Evolutionary conservation across 495 filamentous ascomycete species (phyloP), one percentile per base, ranked within the genome.

Genomic region (Xanthoparmelia taractica): DNA sequence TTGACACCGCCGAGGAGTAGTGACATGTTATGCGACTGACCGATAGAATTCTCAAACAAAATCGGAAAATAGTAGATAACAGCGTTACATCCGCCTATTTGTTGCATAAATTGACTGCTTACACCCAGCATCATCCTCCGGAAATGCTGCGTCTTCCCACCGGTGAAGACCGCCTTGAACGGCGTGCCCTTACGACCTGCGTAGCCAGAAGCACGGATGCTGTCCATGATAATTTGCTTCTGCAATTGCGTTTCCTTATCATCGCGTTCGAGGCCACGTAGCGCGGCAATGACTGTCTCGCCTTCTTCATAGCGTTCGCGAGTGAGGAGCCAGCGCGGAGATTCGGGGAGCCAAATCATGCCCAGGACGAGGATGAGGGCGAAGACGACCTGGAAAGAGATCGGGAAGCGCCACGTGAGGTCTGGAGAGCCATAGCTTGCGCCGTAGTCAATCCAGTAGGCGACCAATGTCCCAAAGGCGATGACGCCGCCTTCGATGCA

Each of bases 371-470:
- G 82, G 69, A 89, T 74, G 10, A 91, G 27, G 52, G 84, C 87
- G 66, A 92, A 91, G 52, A 91, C 61, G 59, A 89, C 78, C 77
- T 92, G 89, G 81, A 93, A 91, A 17, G 86, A 87, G 63, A 92
- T 91, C 23, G 89, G 89, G 77, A 92, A 89, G 25, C 89, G 82
- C 89, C 89, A 92, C 23, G 82, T 80, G 10, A 90, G 74, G 66
- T 85, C 80, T 11, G 74, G 65, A 4, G 82, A 80, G 5, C 86
- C 87, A 54, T 87, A 92, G 12, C 82, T 84, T 37, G 86, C 80
- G 52, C 89, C 89, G 65, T 88, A 93, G 67, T 91, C 88, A 62
- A 93, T 79, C 89, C 89, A 93, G 76, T 92, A 92, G 33, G 88
- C 87, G 34, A 92, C 84, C 48, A 90, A 74, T 59, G 75, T 77